Evolutionary conservation across 306 rosid species (phyloP).

Genomic region (Medicago ruthenica): DNA sequence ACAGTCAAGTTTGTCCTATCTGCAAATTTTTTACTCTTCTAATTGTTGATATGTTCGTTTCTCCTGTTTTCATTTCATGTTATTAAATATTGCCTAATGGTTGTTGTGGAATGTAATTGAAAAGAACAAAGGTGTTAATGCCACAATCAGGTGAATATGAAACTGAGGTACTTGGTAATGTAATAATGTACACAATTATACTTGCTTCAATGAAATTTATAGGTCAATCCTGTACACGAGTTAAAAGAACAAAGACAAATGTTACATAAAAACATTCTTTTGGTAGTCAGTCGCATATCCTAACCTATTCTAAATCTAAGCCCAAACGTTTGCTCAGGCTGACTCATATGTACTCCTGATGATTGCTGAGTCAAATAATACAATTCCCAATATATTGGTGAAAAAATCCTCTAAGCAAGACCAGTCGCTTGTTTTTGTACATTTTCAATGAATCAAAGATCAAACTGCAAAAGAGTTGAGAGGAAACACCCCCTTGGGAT

Average conservation of each 20-base stretch:
- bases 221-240: slow-evolving; percentile 12
- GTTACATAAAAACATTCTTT: slow-evolving; percentile 10
- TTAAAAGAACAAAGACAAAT: slow-evolving; percentile 18
- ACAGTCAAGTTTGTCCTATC: neutral
- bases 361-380: neutral
- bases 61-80: neutral
- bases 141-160: neutral
- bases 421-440: neutral
- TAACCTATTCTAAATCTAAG: neutral
- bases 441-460: neutral
- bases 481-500: neutral
- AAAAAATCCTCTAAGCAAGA: neutral
- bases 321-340: neutral
- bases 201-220: slow-evolving; percentile 12
- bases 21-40: neutral
- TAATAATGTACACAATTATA: neutral
- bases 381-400: slow-evolving; percentile 1
- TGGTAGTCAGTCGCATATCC: neutral
- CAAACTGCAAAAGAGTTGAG: neutral
- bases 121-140: neutral
- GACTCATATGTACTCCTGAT: neutral
- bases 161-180: neutral
- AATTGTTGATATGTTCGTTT: neutral
- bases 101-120: neutral
- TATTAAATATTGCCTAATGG: neutral